Conservation (phyloP, 2,329 filamentous ascomycete species). For the Botrytis cinerea region DNA sequence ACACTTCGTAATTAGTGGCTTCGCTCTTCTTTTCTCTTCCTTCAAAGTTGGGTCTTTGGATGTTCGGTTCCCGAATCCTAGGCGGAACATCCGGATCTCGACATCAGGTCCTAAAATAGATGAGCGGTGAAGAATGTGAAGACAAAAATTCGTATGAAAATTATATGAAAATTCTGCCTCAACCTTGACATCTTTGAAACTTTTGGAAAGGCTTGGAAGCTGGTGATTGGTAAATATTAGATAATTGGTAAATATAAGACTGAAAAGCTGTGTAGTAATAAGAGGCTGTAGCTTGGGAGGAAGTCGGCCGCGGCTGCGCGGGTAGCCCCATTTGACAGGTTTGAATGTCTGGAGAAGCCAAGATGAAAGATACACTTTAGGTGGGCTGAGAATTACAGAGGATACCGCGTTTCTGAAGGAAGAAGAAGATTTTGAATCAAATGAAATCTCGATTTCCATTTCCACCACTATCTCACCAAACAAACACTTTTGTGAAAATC, state of each 20-base stretch:
- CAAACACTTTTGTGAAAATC: background rate
- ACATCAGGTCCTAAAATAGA: slow-evolving; percentile 16
- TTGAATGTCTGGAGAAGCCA: background rate
- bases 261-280: background rate
- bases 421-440: background rate
- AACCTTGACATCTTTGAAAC: background rate
- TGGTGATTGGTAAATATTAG: background rate
- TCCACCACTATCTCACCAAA: background rate
- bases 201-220: background rate
- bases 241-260: background rate
- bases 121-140: slow-evolving; percentile 21
- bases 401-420: background rate
- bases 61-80: slow-evolving; percentile 16
- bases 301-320: slow-evolving; percentile 18
- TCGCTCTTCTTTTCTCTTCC: slow-evolving; percentile 5
- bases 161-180: slow-evolving; percentile 11
- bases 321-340: slow-evolving; percentile 25
- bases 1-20: slow-evolving; percentile 9
- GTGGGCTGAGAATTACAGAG: slow-evolving; percentile 4
- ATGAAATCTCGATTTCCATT: slow-evolving; percentile 7
- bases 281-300: slow-evolving; percentile 6
- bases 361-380: background rate
- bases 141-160: background rate
- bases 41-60: slow-evolving; percentile 1
- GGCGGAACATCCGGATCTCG: slow-evolving; percentile 15